Evolutionary conservation across 2,329 filamentous ascomycete species (phyloP).

Genomic region (Cladophialophora yegresii): DNA sequence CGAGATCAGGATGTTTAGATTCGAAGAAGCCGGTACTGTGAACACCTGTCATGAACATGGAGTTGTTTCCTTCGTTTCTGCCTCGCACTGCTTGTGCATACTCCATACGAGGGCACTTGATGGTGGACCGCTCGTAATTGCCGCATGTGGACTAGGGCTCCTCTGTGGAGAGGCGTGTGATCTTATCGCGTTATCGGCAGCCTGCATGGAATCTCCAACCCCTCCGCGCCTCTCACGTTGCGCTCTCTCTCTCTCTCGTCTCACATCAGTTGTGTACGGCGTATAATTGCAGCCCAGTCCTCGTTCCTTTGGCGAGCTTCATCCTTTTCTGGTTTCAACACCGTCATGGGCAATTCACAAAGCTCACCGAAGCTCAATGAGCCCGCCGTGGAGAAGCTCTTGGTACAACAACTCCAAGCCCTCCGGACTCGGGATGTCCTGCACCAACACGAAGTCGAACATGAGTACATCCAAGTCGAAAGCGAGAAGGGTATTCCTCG

Average conservation of each 20-base stretch:
- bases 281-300: neutral
- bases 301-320: neutral
- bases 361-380: slow-evolving; percentile 30
- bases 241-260: neutral
- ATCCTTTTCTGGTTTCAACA: neutral
- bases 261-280: neutral
- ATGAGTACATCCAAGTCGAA: slow-evolving; percentile 58
- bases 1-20: neutral
- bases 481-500: slow-evolving; percentile 46
- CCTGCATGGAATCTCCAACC: neutral
- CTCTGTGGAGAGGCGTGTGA: neutral
- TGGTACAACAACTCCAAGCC: slow-evolving; percentile 46
- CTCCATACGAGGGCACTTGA: neutral
- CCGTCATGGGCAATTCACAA: slow-evolving; percentile 35
- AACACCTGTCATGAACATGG: neutral
- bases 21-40: neutral
- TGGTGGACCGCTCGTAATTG: neutral
- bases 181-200: slow-evolving; percentile 11
- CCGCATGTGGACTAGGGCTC: slow-evolving; percentile 2
- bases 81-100: neutral
- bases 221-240: neutral
- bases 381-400: slow-evolving; percentile 41
- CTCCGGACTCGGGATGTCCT: slow-evolving; percentile 41
- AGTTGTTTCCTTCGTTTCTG: neutral
- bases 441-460: slow-evolving; percentile 43